A percentile compares a stretch with the other conserved stretches of the same genome.
These are phyloP conservation scores for Cutaneotrichosporon cutaneum DNA, from an alignment of 1,284 basidiomycete genomes.

Conservation along the genomic window DNA sequence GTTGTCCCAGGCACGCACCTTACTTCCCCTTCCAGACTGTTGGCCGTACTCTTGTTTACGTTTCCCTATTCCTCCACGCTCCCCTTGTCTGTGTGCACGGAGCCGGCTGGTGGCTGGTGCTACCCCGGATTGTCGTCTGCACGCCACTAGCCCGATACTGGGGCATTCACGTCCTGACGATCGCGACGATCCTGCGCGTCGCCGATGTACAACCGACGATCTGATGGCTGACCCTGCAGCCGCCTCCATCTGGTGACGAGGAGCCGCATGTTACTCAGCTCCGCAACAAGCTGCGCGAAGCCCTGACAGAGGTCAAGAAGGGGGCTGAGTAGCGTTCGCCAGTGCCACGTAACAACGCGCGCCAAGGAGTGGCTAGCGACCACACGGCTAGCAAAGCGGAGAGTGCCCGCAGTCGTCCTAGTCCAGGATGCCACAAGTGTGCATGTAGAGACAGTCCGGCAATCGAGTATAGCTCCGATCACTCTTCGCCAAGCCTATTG, in stretches of 20 bases:
- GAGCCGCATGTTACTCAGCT: constrained; percentile 41
- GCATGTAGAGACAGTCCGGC: too few species aligned
- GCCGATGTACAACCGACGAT: not conserved
- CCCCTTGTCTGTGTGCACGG: too few species aligned
- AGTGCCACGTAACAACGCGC: too few species aligned
- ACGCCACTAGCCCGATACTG: not conserved
- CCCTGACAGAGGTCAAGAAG: constrained; percentile 42
- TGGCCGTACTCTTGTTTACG: not conserved
- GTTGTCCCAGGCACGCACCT: too few species aligned
- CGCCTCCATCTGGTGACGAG: constrained; percentile 44
- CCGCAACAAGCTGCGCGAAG: constrained; percentile 33
- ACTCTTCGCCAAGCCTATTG: too few species aligned
- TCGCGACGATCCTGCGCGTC: constrained; percentile 1
- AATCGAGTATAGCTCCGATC: too few species aligned
- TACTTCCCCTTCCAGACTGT: not conserved
- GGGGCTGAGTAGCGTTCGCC: constrained; percentile 34
- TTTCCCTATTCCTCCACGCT: too few species aligned
- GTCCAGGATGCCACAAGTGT: too few species aligned
- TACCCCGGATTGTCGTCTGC: not conserved
- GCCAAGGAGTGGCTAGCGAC: too few species aligned
- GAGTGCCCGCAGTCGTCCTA: too few species aligned
- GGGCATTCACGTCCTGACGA: too few species aligned
- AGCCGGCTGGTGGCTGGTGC: not conserved
- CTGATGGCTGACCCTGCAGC: constrained; percentile 27
- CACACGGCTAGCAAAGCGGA: too few species aligned